Conservation (phyloP, 2,329 filamentous ascomycete species). For the Nemania sp. region DNA sequence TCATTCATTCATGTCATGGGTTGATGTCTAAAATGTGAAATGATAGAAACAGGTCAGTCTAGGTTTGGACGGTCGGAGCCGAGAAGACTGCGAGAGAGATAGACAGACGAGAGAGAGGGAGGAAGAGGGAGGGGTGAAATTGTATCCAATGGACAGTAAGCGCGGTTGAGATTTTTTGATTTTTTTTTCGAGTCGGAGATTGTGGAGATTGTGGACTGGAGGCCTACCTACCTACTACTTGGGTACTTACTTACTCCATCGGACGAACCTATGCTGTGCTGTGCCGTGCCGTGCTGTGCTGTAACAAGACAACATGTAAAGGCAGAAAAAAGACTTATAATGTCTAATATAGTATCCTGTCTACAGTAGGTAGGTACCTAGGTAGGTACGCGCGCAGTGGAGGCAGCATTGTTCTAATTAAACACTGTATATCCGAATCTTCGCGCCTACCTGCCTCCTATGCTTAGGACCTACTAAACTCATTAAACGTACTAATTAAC, state of each 20-base stretch:
- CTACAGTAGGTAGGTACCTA: not conserved
- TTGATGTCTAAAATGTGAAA: not conserved
- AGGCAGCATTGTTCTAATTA: not conserved
- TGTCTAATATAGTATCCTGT: no score
- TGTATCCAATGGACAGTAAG: not conserved
- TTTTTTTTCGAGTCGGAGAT: conserved; percentile 34
- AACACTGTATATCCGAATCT: no score
- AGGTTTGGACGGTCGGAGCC: conserved; percentile 30
- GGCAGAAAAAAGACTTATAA: no score
- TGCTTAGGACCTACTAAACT: not conserved
- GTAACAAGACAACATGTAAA: not conserved
- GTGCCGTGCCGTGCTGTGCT: no score
- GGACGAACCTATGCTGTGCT: conserved; percentile 2
- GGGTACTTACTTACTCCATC: not conserved
- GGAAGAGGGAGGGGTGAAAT: not conserved
- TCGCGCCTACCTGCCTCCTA: no score
- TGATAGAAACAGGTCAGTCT: conserved; percentile 16
- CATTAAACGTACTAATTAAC: not conserved
- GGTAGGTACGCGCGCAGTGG: no score
- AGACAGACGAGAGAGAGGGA: not conserved
- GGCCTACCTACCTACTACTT: conserved; percentile 24
- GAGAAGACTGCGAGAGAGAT: conserved; percentile 1
- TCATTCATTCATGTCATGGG: conserved; percentile 4
- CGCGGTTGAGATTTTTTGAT: conserved; percentile 25
- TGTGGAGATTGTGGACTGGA: conserved; percentile 31